Evolutionary conservation across 2,329 filamentous ascomycete genomes (phyloP).

Genomic region (Botrytis tulipae): DNA sequence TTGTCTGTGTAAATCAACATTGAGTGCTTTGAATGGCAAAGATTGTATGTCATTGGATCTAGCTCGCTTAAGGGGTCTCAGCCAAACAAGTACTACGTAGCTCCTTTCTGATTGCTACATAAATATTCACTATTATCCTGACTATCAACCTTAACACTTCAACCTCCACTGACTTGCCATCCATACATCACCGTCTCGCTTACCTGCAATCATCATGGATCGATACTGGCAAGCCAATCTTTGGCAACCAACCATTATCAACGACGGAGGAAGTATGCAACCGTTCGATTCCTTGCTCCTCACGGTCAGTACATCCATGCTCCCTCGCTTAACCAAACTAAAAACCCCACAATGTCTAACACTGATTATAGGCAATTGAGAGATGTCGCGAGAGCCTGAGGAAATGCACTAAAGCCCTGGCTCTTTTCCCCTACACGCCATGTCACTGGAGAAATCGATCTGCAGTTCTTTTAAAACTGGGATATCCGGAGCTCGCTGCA

Average conservation of each 20-base stretch:
- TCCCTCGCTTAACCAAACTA: too few relatives aligned
- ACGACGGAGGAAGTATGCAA: neutral
- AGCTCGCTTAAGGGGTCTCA: neutral
- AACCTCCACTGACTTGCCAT: neutral
- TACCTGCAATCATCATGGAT: neutral
- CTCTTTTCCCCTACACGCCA: neutral
- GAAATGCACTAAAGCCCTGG: neutral
- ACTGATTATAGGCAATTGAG: neutral
- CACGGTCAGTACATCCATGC: too few relatives aligned
- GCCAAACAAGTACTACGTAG: neutral
- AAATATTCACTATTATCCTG: too few relatives aligned
- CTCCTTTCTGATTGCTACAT: neutral
- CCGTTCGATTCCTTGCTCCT: too few relatives aligned
- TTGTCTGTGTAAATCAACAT: too few relatives aligned
- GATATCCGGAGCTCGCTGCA: constrained; percentile 23
- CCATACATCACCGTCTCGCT: neutral
- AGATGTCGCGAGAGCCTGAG: neutral
- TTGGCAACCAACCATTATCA: neutral
- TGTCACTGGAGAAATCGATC: constrained; percentile 16
- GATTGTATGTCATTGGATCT: too few relatives aligned
- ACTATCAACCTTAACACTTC: neutral
- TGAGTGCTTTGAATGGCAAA: too few relatives aligned
- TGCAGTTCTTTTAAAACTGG: constrained; percentile 10
- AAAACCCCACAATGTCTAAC: neutral
- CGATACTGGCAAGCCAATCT: neutral